These are phyloP conservation scores for Aristolochia contorta DNA, from an alignment of 164 flowering plant species.

Conservation along the genomic window DNA sequence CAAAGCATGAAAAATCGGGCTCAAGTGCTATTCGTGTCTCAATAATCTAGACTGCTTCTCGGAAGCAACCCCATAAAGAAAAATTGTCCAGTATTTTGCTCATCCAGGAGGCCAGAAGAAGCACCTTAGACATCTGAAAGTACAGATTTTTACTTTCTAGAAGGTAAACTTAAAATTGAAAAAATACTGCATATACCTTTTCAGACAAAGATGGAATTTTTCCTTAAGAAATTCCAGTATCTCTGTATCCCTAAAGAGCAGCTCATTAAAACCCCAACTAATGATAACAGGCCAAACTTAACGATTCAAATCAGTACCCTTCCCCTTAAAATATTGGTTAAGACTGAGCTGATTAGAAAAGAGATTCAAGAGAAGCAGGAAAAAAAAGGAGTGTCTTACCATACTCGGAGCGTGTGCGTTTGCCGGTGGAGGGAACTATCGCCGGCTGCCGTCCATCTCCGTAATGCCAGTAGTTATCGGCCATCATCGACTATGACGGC, in stretches of 20 bases:
- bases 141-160: too few relatives aligned
- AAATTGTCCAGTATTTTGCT: too few relatives aligned
- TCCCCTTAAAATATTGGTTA: not conserved
- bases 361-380: not conserved
- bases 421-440: conserved; percentile 10
- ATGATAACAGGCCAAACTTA: not conserved
- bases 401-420: conserved; percentile 26
- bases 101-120: too few relatives aligned
- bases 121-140: too few relatives aligned
- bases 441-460: conserved; percentile 16
- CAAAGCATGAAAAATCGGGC: too few relatives aligned
- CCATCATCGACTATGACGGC: conserved; percentile 10
- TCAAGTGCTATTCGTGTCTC: too few relatives aligned
- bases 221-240: not conserved
- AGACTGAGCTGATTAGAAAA: not conserved
- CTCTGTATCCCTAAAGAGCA: not conserved
- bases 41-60: too few relatives aligned
- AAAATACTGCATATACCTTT: too few relatives aligned
- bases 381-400: conserved; percentile 7
- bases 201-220: too few relatives aligned
- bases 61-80: too few relatives aligned
- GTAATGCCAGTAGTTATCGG: conserved; percentile 21
- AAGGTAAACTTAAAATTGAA: too few relatives aligned
- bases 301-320: not conserved
- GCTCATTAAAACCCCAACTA: not conserved